Evolutionary conservation across 2,329 filamentous ascomycete species (phyloP).

Genomic region (Fusarium piperis): DNA sequence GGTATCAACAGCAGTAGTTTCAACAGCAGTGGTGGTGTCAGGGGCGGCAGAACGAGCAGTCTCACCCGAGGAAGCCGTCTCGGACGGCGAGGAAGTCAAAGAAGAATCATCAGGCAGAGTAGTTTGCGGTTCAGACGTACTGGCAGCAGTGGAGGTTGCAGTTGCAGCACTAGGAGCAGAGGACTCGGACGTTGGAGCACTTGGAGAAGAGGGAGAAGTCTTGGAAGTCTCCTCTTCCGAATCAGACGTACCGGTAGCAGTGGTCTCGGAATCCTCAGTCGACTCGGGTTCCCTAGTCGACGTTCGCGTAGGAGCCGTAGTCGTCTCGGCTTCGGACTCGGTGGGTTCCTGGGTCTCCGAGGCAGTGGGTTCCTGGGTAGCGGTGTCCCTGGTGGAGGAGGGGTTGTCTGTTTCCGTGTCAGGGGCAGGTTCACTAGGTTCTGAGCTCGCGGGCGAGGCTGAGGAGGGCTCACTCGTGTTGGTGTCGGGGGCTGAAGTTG

Average conservation of each 20-base stretch:
- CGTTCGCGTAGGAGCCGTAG: constrained; percentile 11
- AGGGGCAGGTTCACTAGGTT: constrained; percentile 35
- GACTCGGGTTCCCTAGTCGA: constrained; percentile 10
- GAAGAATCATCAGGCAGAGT: constrained; percentile 44
- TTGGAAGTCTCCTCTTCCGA: constrained; percentile 40
- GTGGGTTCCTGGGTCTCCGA: constrained; percentile 28
- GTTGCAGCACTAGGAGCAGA: constrained; percentile 37
- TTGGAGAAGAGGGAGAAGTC: constrained; percentile 40
- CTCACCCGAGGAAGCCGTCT: constrained; percentile 40
- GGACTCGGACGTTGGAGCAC: constrained; percentile 43
- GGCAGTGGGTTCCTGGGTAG: constrained; percentile 20
- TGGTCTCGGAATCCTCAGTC: constrained; percentile 37
- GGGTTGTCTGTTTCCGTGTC: constrained; percentile 37
- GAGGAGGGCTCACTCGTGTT: constrained; percentile 36
- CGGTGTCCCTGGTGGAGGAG: constrained; percentile 26
- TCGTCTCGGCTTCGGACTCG: constrained; percentile 15
- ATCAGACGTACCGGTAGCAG: constrained; percentile 45
- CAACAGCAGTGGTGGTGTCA: constrained; percentile 25
- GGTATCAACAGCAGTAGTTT: constrained; percentile 8
- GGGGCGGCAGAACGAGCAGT: constrained; percentile 31
- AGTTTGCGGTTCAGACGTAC: constrained; percentile 45
- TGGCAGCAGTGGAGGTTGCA: constrained; percentile 41
- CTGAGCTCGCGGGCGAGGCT: constrained; percentile 33
- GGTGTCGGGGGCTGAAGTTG: constrained; percentile 16
- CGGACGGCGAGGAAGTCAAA: constrained; percentile 42